Conservation (phyloP, 495 filamentous ascomycete genomes). For the Xylaria intraflava region DNA sequence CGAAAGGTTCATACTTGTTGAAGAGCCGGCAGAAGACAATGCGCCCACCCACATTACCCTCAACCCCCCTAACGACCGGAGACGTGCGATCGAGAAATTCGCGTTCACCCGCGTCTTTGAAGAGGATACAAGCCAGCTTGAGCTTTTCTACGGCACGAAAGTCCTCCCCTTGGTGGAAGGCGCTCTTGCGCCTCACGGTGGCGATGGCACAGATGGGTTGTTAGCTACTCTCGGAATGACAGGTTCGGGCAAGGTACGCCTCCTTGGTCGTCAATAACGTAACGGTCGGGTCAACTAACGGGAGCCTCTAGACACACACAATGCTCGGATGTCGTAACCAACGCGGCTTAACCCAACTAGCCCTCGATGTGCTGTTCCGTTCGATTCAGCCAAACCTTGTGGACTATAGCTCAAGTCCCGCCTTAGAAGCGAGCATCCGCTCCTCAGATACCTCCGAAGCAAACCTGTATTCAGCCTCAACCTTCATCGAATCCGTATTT, state of each 20-base stretch:
- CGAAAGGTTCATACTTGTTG: constrained; percentile 76
- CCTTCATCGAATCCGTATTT: constrained; percentile 77
- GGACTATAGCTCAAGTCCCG: constrained; percentile 51
- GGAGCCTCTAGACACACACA: constrained; percentile 72
- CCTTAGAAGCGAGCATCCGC: constrained; percentile 62
- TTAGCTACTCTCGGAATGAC: constrained; percentile 92
- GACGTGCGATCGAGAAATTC: constrained; percentile 86
- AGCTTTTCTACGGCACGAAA: constrained; percentile 79
- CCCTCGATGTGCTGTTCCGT: constrained; percentile 81
- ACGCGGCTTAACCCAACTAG: constrained; percentile 84
- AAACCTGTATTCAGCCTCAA: constrained; percentile 64
- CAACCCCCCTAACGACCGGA: constrained; percentile 75
- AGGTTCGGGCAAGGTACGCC: constrained; percentile 83
- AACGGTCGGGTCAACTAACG: background rate
- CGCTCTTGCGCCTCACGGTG: constrained; percentile 60
- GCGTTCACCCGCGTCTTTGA: constrained; percentile 92
- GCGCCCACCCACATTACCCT: constrained; percentile 77
- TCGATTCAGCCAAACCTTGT: constrained; percentile 64
- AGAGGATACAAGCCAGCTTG: constrained; percentile 72
- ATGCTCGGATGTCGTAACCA: constrained; percentile 83
- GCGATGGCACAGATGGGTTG: constrained; percentile 78
- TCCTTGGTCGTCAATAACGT: background rate
- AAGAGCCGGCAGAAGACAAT: constrained; percentile 46
- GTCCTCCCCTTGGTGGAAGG: constrained; percentile 70
- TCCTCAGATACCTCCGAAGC: constrained; percentile 79